Percentiles rank a stretch among this genome's conserved stretches.
Conservation (phyloP, 2,329 filamentous ascomycete genomes). For the Gnomoniopsis smithogilvyi region DNA sequence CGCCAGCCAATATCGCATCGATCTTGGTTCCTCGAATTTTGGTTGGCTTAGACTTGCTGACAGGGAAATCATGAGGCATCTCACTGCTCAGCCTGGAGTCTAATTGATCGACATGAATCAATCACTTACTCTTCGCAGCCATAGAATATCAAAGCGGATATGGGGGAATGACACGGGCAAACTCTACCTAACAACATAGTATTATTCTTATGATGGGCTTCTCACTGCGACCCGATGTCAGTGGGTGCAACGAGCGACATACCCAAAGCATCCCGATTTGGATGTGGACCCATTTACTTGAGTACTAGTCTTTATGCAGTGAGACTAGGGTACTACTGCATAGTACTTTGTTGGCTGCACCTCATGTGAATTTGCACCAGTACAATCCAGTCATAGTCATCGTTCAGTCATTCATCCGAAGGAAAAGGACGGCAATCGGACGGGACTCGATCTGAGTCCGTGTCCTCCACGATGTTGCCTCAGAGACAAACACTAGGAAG, state of each 20-base stretch:
- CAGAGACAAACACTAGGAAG: constrained; percentile 13
- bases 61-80: neutral
- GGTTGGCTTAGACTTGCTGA: neutral
- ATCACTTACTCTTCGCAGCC: neutral
- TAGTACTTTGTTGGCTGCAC: constrained; percentile 10
- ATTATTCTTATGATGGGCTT: constrained; percentile 1
- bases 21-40: neutral
- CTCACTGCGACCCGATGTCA: neutral
- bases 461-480: constrained; percentile 6
- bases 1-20: neutral
- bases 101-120: constrained; percentile 4
- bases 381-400: constrained; percentile 1
- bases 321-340: neutral
- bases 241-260: constrained; percentile 12
- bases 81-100: neutral
- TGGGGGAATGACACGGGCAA: neutral
- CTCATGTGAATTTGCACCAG: constrained; percentile 2
- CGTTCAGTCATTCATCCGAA: neutral
- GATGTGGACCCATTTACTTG: constrained; percentile 4
- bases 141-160: neutral
- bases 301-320: no score
- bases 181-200: neutral
- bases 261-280: constrained; percentile 5
- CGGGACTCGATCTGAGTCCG: constrained; percentile 1
- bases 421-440: constrained; percentile 10